Conservation (phyloP, 805 yeast species). For the Candida hungchunana region DNA sequence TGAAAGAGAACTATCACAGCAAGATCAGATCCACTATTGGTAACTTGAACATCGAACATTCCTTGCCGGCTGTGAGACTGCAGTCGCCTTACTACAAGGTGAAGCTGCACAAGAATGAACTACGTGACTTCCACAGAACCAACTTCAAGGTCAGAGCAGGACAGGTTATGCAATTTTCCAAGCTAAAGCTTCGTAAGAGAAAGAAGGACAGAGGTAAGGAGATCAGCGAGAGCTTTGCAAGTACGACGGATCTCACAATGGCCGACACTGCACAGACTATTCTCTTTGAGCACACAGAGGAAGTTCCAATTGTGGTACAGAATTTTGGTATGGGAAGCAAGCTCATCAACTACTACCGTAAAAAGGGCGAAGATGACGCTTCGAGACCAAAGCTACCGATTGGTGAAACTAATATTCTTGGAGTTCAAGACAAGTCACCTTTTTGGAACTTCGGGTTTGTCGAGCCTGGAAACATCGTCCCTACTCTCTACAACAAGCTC, state of each 20-base stretch:
- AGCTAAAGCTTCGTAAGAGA: slow-evolving; percentile 71
- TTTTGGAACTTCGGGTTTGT: slow-evolving; percentile 99
- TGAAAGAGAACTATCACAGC: slow-evolving; percentile 83
- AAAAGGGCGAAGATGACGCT: slow-evolving; percentile 72
- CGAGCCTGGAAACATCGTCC: slow-evolving; percentile 89
- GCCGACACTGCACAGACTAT: slow-evolving; percentile 80
- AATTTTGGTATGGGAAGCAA: slow-evolving; percentile 96
- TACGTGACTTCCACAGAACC: slow-evolving; percentile 79
- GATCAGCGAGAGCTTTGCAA: slow-evolving; percentile 64
- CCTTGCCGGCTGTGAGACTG: slow-evolving; percentile 78
- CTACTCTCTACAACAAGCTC: slow-evolving; percentile 89
- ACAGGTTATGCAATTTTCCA: slow-evolving; percentile 68
- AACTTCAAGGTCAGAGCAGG: slow-evolving; percentile 74
- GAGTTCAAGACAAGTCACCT: slow-evolving; percentile 94
- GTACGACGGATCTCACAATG: slow-evolving; percentile 69
- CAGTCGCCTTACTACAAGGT: slow-evolving; percentile 93
- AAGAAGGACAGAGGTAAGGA: slow-evolving; percentile 88
- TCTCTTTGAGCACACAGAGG: slow-evolving; percentile 87
- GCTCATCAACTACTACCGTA: slow-evolving; percentile 87
- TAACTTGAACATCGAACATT: slow-evolving; percentile 84
- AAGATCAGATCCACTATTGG: slow-evolving; percentile 92
- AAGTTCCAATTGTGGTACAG: slow-evolving; percentile 74
- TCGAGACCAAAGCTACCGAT: slow-evolving; percentile 81
- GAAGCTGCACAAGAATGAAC: slow-evolving; percentile 56
- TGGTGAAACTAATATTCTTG: slow-evolving; percentile 94